Percentiles rank a stretch among this genome's conserved stretches.
These are phyloP conservation scores for Edaphochlamys debaryana DNA, from an alignment of 139 green algal species.

Conservation along the genomic window DNA sequence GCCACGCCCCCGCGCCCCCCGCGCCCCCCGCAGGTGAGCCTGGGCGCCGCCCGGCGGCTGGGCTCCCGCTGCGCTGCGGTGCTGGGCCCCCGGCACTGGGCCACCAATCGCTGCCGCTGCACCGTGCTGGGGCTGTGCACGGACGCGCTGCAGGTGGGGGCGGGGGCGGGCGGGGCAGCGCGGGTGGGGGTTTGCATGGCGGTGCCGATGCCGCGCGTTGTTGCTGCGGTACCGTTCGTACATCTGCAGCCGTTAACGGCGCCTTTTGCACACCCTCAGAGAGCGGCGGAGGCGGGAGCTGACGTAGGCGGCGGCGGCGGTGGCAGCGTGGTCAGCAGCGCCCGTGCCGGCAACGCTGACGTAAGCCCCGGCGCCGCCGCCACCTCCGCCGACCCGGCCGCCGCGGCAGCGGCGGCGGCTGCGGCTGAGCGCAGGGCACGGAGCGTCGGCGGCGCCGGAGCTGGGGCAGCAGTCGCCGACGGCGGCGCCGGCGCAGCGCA, in stretches of 20 bases:
- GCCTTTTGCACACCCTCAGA: not conserved
- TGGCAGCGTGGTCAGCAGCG: not conserved
- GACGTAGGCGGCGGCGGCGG: not conserved
- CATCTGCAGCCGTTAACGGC: not conserved
- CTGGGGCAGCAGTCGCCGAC: no score
- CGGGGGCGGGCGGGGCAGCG: not conserved
- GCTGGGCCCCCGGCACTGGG: slow-evolving; percentile 27
- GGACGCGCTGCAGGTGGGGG: not conserved
- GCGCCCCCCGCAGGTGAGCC: not conserved
- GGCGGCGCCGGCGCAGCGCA: no score
- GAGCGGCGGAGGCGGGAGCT: not conserved
- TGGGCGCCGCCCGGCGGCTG: slow-evolving; percentile 10
- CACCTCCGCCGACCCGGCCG: not conserved
- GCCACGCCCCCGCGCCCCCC: not conserved
- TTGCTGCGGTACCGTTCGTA: no score
- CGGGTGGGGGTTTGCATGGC: not conserved
- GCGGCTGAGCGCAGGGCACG: not conserved
- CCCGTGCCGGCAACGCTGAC: not conserved
- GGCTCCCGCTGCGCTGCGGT: slow-evolving; percentile 6
- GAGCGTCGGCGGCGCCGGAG: not conserved
- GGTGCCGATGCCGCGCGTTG: no score
- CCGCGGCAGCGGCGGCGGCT: not conserved
- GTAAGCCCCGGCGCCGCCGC: not conserved
- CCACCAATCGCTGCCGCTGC: slow-evolving; percentile 37
- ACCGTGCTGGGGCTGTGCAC: slow-evolving; percentile 19